Conservation (phyloP, 2,329 filamentous ascomycete species). For the Fusarium pilosicola region DNA sequence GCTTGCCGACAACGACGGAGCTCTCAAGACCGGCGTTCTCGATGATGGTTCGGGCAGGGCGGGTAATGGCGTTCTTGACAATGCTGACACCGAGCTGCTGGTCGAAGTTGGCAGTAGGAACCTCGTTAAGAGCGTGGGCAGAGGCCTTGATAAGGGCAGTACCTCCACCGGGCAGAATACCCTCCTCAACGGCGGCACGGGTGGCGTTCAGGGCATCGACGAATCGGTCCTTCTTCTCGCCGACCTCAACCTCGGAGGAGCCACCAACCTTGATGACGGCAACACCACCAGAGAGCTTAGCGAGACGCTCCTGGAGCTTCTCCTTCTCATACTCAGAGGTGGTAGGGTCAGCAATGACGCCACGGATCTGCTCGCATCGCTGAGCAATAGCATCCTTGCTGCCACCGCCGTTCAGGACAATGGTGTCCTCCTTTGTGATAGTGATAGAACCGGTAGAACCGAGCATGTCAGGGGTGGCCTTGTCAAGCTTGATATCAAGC, state of each 20-base stretch:
- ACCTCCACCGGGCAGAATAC: constrained; percentile 97
- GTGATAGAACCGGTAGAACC: constrained; percentile 98
- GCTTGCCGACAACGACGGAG: constrained; percentile 96
- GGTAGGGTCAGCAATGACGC: constrained; percentile 90
- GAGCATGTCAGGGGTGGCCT: constrained; percentile 94
- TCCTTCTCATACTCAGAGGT: constrained; percentile 99
- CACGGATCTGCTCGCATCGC: constrained; percentile 98
- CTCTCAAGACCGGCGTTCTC: constrained; percentile 98
- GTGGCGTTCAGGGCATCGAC: constrained; percentile 98
- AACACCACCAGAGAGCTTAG: constrained; percentile 98
- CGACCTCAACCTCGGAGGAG: constrained; percentile 96
- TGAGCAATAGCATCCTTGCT: constrained; percentile 93
- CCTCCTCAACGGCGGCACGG: constrained; percentile 97
- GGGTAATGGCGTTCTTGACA: constrained; percentile 97
- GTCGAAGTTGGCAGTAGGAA: constrained; percentile 97
- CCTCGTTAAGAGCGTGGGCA: constrained; percentile 81
- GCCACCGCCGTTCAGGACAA: constrained; percentile 96
- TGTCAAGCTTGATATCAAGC: constrained; percentile 99
- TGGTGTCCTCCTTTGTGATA: constrained; percentile 99
- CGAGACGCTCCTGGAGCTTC: constrained; percentile 99
- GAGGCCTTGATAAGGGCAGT: constrained; percentile 98
- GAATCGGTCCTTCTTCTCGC: constrained; percentile 99
- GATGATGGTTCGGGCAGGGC: constrained; percentile 92
- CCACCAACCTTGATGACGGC: constrained; percentile 99
- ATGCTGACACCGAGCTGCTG: constrained; percentile 98